phyloP scores from a whole-genome alignment of 2,329 filamentous ascomycete species.

The Orbilia oligospora region DNA sequence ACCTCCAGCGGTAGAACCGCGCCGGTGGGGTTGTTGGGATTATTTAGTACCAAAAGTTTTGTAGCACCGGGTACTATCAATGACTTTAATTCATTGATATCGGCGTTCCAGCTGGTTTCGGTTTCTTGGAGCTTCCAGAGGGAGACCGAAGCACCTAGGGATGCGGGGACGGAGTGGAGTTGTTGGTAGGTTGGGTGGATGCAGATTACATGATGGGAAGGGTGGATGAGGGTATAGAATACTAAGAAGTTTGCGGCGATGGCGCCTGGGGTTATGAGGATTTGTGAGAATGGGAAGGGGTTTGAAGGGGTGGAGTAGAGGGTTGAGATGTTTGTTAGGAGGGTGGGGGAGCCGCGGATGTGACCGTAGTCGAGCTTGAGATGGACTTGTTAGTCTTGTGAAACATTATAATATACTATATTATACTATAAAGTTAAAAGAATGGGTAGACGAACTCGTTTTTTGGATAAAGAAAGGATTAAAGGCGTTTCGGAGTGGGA shows the following conservation, averaged over 20 bases:
- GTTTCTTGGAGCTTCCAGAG: slow-evolving; percentile 78
- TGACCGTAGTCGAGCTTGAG: slow-evolving; percentile 79
- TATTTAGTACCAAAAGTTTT: slow-evolving; percentile 80
- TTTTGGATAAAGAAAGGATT: slow-evolving; percentile 60
- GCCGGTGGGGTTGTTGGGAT: slow-evolving; percentile 87
- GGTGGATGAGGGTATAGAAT: slow-evolving; percentile 79
- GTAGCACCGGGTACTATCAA: slow-evolving; percentile 76
- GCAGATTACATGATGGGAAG: slow-evolving; percentile 86
- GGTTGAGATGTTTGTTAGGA: slow-evolving; percentile 76
- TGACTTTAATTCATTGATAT: slow-evolving; percentile 76
- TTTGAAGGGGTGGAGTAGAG: slow-evolving; percentile 74
- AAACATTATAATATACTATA: neutral
- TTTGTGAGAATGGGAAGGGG: slow-evolving; percentile 72
- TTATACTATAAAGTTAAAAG: neutral
- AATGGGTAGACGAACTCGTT: slow-evolving; percentile 36
- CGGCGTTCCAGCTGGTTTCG: slow-evolving; percentile 76
- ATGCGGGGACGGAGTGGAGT: slow-evolving; percentile 81
- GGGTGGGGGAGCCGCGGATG: slow-evolving; percentile 76
- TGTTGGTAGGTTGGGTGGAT: slow-evolving; percentile 91
- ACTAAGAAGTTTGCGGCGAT: slow-evolving; percentile 88
- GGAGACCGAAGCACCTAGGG: slow-evolving; percentile 81
- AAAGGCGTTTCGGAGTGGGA: slow-evolving; percentile 61
- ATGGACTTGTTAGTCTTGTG: slow-evolving; percentile 64
- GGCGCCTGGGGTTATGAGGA: slow-evolving; percentile 83
- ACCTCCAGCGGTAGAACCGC: slow-evolving; percentile 76